Percentiles rank a stretch among this genome's conserved stretches.
These are phyloP conservation scores for Rhynchosporium agropyri DNA, from an alignment of 2,329 filamentous ascomycete species.

Conservation along the genomic window DNA sequence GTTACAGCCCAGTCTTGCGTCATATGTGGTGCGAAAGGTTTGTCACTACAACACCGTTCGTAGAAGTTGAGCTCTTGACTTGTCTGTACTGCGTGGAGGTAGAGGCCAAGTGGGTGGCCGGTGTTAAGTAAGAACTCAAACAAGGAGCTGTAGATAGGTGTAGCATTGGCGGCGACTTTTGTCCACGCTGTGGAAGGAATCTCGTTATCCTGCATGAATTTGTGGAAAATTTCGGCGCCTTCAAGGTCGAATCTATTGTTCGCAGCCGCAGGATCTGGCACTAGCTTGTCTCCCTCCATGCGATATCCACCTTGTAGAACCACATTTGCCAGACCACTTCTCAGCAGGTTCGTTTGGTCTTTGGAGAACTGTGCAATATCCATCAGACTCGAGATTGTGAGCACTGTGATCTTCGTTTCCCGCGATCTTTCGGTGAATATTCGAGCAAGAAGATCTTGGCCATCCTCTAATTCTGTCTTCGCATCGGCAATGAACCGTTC, in stretches of 20 bases:
- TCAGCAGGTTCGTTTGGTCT: slow-evolving; percentile 24
- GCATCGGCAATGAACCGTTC: slow-evolving; percentile 32
- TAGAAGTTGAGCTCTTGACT: slow-evolving; percentile 37
- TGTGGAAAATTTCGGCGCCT: slow-evolving; percentile 31
- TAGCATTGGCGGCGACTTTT: slow-evolving; percentile 34
- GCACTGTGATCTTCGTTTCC: slow-evolving; percentile 33
- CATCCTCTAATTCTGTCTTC: slow-evolving; percentile 16
- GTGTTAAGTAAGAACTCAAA: slow-evolving; percentile 30
- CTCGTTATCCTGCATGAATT: slow-evolving; percentile 27
- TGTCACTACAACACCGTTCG: slow-evolving; percentile 22
- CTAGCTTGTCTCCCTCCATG: slow-evolving; percentile 20
- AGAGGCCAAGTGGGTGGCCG: slow-evolving; percentile 32
- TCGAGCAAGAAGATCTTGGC: slow-evolving; percentile 25
- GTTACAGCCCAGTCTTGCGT: slow-evolving; percentile 35
- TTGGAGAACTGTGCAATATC: slow-evolving; percentile 34
- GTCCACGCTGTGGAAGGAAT: slow-evolving; percentile 36
- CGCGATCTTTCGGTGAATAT: slow-evolving; percentile 27
- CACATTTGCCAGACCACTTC: slow-evolving; percentile 25
- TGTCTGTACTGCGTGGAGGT: slow-evolving; percentile 33
- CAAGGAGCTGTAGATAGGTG: slow-evolving; percentile 27
- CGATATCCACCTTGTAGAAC: slow-evolving; percentile 37
- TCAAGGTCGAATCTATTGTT: slow-evolving; percentile 37
- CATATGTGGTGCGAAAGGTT: slow-evolving; percentile 32
- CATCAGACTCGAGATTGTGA: slow-evolving; percentile 37
- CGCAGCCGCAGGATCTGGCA: slow-evolving; percentile 24